Conservation (phyloP, 2,329 filamentous ascomycete species). For the Aspergillus spinulosporus region DNA sequence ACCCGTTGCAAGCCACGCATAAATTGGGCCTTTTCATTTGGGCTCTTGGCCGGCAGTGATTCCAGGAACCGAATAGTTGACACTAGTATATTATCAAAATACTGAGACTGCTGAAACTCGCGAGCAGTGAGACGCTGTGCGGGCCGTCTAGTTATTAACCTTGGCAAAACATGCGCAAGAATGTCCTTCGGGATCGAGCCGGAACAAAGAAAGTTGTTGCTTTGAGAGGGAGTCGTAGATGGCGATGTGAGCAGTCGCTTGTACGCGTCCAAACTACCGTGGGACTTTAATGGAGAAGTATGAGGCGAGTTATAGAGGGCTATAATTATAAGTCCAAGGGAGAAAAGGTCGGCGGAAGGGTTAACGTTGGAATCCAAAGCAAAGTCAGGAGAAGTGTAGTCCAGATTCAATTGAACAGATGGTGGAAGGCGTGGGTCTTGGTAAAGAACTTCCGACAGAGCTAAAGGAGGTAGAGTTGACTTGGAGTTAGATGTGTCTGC, state of each 20-base stretch:
- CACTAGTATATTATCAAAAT: conserved; percentile 95
- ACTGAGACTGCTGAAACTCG: conserved; percentile 92
- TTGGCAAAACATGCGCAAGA: conserved; percentile 71
- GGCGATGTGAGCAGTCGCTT: conserved; percentile 79
- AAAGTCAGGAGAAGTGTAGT: conserved; percentile 94
- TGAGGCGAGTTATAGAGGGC: conserved; percentile 95
- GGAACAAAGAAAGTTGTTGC: conserved; percentile 82
- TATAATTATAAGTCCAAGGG: conserved; percentile 81
- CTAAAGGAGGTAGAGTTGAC: conserved; percentile 76
- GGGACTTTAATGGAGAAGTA: conserved; percentile 77
- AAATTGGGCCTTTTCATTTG: conserved; percentile 87
- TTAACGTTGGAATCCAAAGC: conserved; percentile 88
- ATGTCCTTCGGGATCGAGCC: conserved; percentile 81
- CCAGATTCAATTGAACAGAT: conserved; percentile 82
- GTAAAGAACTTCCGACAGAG: conserved; percentile 79
- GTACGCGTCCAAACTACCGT: conserved; percentile 79
- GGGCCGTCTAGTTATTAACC: conserved; percentile 81
- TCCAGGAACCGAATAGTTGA: conserved; percentile 96
- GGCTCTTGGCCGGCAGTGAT: conserved; percentile 84
- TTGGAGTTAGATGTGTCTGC: conserved; percentile 72
- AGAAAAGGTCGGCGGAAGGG: conserved; percentile 86
- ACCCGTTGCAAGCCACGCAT: conserved; percentile 85
- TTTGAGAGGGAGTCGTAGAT: conserved; percentile 72
- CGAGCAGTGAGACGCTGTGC: conserved; percentile 82
- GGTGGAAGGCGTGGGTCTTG: conserved; percentile 80